Evolutionary conservation across 768 basidiomycete genomes (phyloP), one percentile per base, ranked within the genome.

Genomic region (Agrocybe pediades): DNA sequence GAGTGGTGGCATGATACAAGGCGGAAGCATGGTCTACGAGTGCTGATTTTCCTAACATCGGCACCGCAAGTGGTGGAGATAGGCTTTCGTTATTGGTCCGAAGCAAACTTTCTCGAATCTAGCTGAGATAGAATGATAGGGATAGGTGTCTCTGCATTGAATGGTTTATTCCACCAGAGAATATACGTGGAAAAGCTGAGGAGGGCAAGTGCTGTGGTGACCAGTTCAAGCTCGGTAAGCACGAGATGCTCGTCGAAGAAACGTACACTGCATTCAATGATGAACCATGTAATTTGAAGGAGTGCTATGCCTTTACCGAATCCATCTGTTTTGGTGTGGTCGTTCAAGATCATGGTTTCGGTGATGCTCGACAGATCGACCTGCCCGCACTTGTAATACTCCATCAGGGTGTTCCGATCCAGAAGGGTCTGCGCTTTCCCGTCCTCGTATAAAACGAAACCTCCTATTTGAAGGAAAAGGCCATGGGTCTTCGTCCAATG

Each of bases 91-190:
- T 36, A 36, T 5, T 36, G n/a, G 13, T 36, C 33, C n/a, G 33
- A 36, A 13, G 13, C 11, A 36, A 36, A 13, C 5, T 36, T n/a
- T n/a, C n/a, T 5, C 13, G n/a, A 3, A 13, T 4, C 33, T n/a
- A 5, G 4, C 33, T 13, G 5, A n/a, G 33, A 13, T 4, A 36
- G 11, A 13, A 3, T 36, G 33, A 36, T 36, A 36, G 11, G 13
- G 33, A 36, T 36, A 13, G 33, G 11, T 36, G n/a, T 36, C n/a
- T 36, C 33, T 11, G 33, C 64, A 47, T 69, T 63, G 7, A 65
- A 56, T 1, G 72, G 74, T 55, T 75, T 75, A 17, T 63, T 45
- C 71, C 67, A 73, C 73, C 74, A 74, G 2, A 68, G 40, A 2
- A 49, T 24, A 53, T 69, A 72, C 17, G 57, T 66, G n/a, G 60